Evolutionary conservation across 139 green algal genomes (phyloP).

Genomic region (Spirogloea muscicola): DNA sequence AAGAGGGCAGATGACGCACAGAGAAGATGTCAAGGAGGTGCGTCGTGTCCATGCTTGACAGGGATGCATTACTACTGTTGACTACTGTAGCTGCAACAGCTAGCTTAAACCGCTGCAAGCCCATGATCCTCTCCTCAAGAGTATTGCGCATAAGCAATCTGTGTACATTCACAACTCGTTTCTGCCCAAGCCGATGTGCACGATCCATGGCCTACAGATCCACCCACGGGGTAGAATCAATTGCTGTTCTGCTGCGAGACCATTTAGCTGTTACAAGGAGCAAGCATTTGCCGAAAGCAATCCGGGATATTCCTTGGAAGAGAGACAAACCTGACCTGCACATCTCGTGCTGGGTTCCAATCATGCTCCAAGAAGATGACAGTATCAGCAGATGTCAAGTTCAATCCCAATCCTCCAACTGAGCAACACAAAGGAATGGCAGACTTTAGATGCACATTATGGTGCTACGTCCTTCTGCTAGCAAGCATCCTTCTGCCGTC

Average conservation of each 20-base stretch:
- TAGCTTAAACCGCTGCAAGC: conserved; percentile 95
- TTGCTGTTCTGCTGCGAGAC: no score
- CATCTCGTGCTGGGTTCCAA: conserved; percentile 97
- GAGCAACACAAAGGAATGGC: neutral
- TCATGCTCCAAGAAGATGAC: conserved; percentile 99
- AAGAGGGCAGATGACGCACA: no score
- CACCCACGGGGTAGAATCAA: no score
- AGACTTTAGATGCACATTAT: neutral
- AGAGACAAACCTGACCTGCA: conserved; percentile 65
- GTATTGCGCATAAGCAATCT: conserved; percentile 64
- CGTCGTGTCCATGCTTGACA: conserved; percentile 74
- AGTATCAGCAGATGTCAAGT: conserved; percentile 92
- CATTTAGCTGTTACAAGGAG: no score
- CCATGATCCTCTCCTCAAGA: conserved; percentile 70
- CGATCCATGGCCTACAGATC: conserved; percentile 76
- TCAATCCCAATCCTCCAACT: conserved; percentile 91
- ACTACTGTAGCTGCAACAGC: conserved; percentile 78
- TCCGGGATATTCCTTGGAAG: no score
- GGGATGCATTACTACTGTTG: conserved; percentile 69
- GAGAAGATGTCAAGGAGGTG: conserved; percentile 80
- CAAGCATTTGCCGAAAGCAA: no score
- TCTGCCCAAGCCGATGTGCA: conserved; percentile 92
- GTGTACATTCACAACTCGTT: conserved; percentile 92
- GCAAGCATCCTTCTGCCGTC: neutral
- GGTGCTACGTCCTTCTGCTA: neutral